Percentiles rank a stretch among this genome's conserved stretches.
phyloP scores from a whole-genome alignment of 768 basidiomycete species.

The Termitomyces sp. region DNA sequence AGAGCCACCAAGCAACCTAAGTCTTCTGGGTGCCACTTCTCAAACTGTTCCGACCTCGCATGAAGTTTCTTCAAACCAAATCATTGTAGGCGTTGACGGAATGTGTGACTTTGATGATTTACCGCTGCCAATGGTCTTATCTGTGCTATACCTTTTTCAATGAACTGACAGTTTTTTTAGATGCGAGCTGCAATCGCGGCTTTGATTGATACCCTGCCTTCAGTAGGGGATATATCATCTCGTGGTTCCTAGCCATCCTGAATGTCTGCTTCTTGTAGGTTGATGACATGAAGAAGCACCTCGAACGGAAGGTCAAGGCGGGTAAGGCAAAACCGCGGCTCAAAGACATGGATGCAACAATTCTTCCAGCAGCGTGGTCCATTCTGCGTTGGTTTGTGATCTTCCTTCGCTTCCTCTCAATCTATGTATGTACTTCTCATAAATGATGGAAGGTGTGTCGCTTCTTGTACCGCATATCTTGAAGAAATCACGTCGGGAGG shows the following conservation, averaged over 20 bases:
- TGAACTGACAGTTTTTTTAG: slow-evolving; percentile 23
- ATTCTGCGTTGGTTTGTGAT: slow-evolving; percentile 55
- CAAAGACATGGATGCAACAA: slow-evolving; percentile 44
- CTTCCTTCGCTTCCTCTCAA: not conserved
- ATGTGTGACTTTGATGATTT: slow-evolving; percentile 56
- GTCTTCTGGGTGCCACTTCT: not conserved
- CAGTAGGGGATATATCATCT: slow-evolving; percentile 32
- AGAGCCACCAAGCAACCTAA: not conserved
- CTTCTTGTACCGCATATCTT: slow-evolving; percentile 70
- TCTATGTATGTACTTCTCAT: not conserved
- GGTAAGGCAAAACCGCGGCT: slow-evolving; percentile 56
- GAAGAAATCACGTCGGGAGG: slow-evolving; percentile 58
- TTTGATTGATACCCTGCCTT: slow-evolving; percentile 47
- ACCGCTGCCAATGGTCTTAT: slow-evolving; percentile 31
- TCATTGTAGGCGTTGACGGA: slow-evolving; percentile 30
- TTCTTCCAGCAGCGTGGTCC: slow-evolving; percentile 64
- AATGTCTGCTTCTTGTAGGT: slow-evolving; percentile 34
- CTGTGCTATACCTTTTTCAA: not conserved
- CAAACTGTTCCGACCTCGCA: not conserved
- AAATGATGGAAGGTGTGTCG: slow-evolving; percentile 52
- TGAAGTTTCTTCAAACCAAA: not conserved
- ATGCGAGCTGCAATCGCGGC: slow-evolving; percentile 46
- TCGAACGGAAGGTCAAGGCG: slow-evolving; percentile 47
- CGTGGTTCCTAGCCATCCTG: not conserved
- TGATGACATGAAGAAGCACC: slow-evolving; percentile 56